A percentile compares a stretch with the other conserved stretches of the same genome.
Evolutionary conservation across 1,139 yeast species (phyloP).

Genomic region (Hyphopichia pseudoburtonii): DNA sequence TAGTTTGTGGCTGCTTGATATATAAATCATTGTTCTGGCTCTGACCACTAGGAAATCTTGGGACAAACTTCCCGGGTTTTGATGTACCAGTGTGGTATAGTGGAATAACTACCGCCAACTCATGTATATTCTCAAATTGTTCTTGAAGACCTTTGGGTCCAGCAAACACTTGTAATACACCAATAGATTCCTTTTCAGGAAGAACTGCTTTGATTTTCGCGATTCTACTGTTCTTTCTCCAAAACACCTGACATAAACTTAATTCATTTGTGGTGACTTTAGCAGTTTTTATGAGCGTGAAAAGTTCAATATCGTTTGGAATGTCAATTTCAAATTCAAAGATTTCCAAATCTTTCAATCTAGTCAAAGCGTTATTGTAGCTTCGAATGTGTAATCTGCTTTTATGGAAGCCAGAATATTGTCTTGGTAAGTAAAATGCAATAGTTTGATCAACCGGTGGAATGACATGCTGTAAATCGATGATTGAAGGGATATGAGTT

Average conservation of each 20-base stretch:
- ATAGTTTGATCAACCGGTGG: constrained; percentile 81
- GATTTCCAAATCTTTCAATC: constrained; percentile 70
- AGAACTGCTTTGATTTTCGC: constrained; percentile 80
- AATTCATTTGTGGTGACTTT: constrained; percentile 52
- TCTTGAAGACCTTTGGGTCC: constrained; percentile 65
- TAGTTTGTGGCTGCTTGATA: constrained; percentile 80
- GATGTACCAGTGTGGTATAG: constrained; percentile 70
- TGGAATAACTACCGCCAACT: constrained; percentile 75
- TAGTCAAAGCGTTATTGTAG: constrained; percentile 75
- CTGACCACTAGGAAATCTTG: constrained; percentile 69
- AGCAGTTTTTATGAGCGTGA: constrained; percentile 53
- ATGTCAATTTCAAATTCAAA: constrained; percentile 75
- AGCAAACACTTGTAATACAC: constrained; percentile 74
- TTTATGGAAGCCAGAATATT: constrained; percentile 75
- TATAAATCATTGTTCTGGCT: constrained; percentile 75
- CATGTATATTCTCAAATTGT: constrained; percentile 61
- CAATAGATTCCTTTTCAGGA: constrained; percentile 67
- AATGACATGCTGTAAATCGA: constrained; percentile 77
- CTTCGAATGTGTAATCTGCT: constrained; percentile 59
- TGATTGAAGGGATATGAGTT: constrained; percentile 82
- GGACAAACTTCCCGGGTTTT: constrained; percentile 60
- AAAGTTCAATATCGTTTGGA: constrained; percentile 68
- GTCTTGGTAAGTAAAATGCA: constrained; percentile 79
- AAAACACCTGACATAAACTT: constrained; percentile 73
- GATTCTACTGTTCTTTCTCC: constrained; percentile 63